phyloP scores from a whole-genome alignment of 176 grass and related monocot species.

The Musa beccarii region DNA sequence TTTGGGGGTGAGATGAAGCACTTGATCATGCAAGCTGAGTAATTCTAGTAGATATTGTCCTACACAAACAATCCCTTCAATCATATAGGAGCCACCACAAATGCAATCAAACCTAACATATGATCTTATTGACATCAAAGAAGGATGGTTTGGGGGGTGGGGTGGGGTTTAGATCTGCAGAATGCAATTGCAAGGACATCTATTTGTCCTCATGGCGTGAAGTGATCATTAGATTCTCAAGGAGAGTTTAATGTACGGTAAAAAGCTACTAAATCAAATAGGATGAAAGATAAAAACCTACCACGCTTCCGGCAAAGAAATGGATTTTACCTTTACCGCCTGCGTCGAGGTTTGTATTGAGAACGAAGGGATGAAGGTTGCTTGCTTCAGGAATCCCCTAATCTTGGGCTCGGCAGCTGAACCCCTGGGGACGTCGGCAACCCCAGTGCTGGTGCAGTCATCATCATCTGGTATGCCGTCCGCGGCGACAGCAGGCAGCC shows the following conservation, averaged over 20 bases:
- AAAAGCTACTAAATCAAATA: background rate
- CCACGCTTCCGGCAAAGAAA: background rate
- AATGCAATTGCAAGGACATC: background rate
- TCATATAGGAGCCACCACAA: background rate
- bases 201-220: background rate
- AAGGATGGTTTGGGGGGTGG: too few relatives aligned
- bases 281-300: too few relatives aligned
- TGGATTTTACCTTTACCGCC: background rate
- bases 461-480: constrained; percentile 27
- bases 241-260: background rate
- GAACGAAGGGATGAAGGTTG: background rate
- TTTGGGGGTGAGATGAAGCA: background rate
- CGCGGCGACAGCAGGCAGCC: constrained; percentile 24
- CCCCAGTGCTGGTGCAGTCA: constrained; percentile 12
- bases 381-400: constrained; percentile 11
- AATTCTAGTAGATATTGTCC: background rate
- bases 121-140: background rate
- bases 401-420: constrained; percentile 26
- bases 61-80: background rate
- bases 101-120: background rate
- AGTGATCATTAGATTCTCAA: background rate
- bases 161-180: too few relatives aligned
- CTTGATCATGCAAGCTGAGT: background rate
- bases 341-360: background rate
- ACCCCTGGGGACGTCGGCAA: constrained; percentile 23